Percentiles rank a stretch among this genome's conserved stretches.
Conservation (phyloP, 495 filamentous ascomycete genomes). For the Tetracladium marchalianum region DNA sequence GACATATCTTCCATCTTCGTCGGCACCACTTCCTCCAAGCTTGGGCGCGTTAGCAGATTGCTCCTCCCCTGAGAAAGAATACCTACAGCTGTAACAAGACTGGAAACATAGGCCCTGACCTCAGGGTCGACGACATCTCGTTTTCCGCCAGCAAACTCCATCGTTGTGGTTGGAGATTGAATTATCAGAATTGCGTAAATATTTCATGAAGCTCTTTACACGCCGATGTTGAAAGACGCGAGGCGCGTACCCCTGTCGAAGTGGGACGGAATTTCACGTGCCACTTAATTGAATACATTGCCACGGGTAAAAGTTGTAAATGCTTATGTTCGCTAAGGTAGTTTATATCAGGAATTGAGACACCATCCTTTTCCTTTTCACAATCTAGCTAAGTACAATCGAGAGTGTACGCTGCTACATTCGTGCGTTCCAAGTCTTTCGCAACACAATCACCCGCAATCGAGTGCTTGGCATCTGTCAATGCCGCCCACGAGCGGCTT, state of each 20-base stretch:
- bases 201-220: slow-evolving; percentile 9
- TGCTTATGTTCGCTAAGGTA: no score
- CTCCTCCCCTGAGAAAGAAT: neutral
- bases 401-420: no score
- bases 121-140: slow-evolving; percentile 68
- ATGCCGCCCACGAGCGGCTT: no score
- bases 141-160: slow-evolving; percentile 40
- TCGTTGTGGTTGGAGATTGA: slow-evolving; percentile 17
- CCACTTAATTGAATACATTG: no score
- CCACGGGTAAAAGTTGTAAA: no score
- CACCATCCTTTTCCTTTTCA: no score
- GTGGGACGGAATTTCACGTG: no score
- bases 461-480: no score
- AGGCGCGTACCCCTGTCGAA: slow-evolving; percentile 1
- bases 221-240: slow-evolving; percentile 1
- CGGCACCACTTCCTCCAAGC: slow-evolving; percentile 80
- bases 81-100: slow-evolving; percentile 83
- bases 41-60: slow-evolving; percentile 25
- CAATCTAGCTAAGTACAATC: no score
- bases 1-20: slow-evolving; percentile 72
- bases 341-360: no score
- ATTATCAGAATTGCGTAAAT: neutral
- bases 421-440: no score
- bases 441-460: no score
- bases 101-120: slow-evolving; percentile 83